These are phyloP conservation scores for Penicillium sp. DNA, from an alignment of 2,329 filamentous ascomycete genomes.

Conservation along the genomic window DNA sequence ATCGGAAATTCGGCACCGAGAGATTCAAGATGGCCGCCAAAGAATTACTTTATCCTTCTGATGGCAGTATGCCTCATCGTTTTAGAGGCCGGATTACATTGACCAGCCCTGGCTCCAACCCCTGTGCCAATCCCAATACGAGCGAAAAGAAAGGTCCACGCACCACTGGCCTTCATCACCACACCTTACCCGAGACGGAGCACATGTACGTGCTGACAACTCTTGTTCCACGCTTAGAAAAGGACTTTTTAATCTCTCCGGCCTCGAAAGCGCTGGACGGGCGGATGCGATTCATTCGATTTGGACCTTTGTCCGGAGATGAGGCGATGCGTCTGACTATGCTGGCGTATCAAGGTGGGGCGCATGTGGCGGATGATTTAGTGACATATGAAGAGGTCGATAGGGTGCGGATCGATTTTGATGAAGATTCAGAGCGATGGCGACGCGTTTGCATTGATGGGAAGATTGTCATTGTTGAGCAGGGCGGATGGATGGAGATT, in stretches of 20 bases:
- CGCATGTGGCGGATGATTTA: conserved; percentile 48
- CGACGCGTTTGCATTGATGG: conserved; percentile 88
- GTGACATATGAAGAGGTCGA: conserved; percentile 69
- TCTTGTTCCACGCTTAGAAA: conserved; percentile 74
- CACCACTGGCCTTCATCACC: conserved; percentile 10
- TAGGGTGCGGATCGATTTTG: conserved; percentile 59
- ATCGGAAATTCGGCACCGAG: conserved; percentile 68
- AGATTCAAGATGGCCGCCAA: conserved; percentile 81
- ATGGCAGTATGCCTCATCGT: conserved; percentile 48
- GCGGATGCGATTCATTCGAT: conserved; percentile 65
- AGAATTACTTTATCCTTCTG: conserved; percentile 59
- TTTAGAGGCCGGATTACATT: conserved; percentile 52
- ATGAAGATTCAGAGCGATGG: conserved; percentile 61
- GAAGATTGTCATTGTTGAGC: conserved; percentile 69
- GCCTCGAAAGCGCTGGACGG: conserved; percentile 64
- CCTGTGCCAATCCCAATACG: too few species aligned
- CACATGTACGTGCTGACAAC: conserved; percentile 75
- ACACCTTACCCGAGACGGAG: conserved; percentile 36
- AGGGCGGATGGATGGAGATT: conserved; percentile 66
- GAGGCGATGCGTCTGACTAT: conserved; percentile 73
- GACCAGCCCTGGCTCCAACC: conserved; percentile 20
- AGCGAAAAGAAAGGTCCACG: too few species aligned
- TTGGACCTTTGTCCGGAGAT: conserved; percentile 60
- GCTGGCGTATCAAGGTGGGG: conserved; percentile 52
- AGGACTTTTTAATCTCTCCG: conserved; percentile 76